Evolutionary conservation across 768 basidiomycete genomes (phyloP).

Genomic region (Tephrocybe rancida): DNA sequence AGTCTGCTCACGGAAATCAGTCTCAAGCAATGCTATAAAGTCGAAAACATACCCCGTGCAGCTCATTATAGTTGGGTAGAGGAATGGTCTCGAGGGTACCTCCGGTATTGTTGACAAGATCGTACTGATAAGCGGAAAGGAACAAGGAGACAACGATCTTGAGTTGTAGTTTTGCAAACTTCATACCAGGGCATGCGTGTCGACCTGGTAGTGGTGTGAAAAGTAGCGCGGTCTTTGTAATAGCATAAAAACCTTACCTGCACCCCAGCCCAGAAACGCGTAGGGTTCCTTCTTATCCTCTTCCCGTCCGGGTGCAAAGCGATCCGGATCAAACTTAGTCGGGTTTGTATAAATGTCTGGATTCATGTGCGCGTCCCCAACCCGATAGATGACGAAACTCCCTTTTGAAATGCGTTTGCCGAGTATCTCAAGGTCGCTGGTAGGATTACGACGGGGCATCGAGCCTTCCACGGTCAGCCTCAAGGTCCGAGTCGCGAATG

Average conservation of each 20-base stretch:
- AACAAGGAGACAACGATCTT: constrained; percentile 36
- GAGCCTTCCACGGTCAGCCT: constrained; percentile 30
- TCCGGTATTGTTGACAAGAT: constrained; percentile 32
- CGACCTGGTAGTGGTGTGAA: constrained; percentile 24
- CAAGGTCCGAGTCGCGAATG: constrained; percentile 41
- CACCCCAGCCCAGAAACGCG: constrained; percentile 41
- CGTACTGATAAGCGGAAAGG: constrained; percentile 34
- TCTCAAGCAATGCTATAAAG: no score
- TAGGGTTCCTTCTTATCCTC: constrained; percentile 35
- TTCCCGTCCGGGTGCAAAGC: constrained; percentile 29
- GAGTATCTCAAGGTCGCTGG: constrained; percentile 24
- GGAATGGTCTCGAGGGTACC: constrained; percentile 26
- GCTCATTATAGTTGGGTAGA: constrained; percentile 31
- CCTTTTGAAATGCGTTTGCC: constrained; percentile 26
- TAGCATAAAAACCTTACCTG: constrained; percentile 24
- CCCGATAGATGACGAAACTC: constrained; percentile 33
- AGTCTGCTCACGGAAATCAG: no score
- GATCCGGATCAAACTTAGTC: constrained; percentile 32
- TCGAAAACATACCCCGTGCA: constrained; percentile 27
- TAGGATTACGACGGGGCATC: constrained; percentile 34
- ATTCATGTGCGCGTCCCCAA: constrained; percentile 34
- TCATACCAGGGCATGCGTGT: constrained; percentile 42
- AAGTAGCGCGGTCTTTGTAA: not conserved
- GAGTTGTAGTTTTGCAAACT: constrained; percentile 38
- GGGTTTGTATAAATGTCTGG: constrained; percentile 35